A percentile compares a stretch with the other conserved stretches of the same genome.
Conservation (phyloP, 2,329 filamentous ascomycete genomes). For the Colletotrichum truncatum region DNA sequence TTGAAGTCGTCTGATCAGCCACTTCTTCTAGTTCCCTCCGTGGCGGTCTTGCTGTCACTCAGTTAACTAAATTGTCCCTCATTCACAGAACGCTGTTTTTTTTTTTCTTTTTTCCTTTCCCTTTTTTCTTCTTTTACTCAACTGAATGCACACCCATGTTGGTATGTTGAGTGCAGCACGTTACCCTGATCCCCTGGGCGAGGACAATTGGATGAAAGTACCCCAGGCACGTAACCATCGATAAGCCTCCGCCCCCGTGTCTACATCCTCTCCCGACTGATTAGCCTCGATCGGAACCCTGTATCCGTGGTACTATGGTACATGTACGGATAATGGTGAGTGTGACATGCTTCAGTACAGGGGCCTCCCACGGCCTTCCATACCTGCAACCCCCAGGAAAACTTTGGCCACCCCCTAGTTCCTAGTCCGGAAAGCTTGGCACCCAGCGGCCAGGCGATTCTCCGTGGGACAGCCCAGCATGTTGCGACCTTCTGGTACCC, state of each 20-base stretch:
- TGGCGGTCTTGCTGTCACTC: neutral
- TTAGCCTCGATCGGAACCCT: constrained; percentile 4
- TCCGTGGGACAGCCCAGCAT: constrained; percentile 25
- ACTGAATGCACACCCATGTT: neutral
- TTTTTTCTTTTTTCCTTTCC: neutral
- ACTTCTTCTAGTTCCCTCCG: neutral
- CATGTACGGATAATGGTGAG: neutral
- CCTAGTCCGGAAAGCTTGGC: constrained; percentile 21
- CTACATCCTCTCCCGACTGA: constrained; percentile 17
- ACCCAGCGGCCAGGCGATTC: constrained; percentile 2
- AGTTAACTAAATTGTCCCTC: neutral
- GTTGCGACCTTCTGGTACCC: neutral
- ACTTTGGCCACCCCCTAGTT: constrained; percentile 20
- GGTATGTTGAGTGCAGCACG: neutral
- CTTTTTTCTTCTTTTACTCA: neutral
- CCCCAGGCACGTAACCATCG: constrained; percentile 6
- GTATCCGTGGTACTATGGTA: neutral
- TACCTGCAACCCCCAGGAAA: constrained; percentile 6
- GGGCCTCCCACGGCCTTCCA: constrained; percentile 13
- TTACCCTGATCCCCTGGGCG: neutral
- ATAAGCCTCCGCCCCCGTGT: constrained; percentile 21
- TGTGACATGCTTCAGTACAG: neutral
- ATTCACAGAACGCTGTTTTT: neutral
- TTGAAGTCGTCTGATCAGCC: constrained; percentile 4
- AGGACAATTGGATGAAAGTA: neutral